These are phyloP conservation scores for Tulasnella sp. DNA, from an alignment of 768 basidiomycete species.

Conservation along the genomic window DNA sequence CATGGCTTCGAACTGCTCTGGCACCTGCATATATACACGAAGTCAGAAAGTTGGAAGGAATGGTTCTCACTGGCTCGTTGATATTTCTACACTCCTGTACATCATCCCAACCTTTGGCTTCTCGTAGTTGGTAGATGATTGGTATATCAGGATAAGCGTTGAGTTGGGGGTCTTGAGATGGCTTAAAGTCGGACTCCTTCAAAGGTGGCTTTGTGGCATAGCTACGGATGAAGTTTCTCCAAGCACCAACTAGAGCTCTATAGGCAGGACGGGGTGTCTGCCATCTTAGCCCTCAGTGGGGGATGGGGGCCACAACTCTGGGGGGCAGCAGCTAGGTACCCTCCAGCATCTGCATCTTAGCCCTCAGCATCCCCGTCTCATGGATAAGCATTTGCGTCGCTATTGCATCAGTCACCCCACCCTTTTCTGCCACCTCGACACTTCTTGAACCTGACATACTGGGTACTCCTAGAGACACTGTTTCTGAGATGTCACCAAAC, in stretches of 20 bases:
- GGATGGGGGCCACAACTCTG: too few species aligned
- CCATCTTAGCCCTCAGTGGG: too few species aligned
- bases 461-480: background rate
- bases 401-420: background rate
- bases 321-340: background rate
- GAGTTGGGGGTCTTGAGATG: conserved; percentile 45
- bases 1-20: conserved; percentile 65
- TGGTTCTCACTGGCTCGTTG: conserved; percentile 63
- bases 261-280: background rate
- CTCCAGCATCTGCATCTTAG: background rate
- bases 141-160: conserved; percentile 64
- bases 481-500: background rate
- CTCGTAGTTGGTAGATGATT: conserved; percentile 46
- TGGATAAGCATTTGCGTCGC: background rate
- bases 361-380: background rate
- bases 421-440: conserved; percentile 6
- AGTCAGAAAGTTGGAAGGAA: too few species aligned
- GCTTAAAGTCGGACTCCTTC: conserved; percentile 5
- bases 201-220: background rate
- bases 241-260: background rate
- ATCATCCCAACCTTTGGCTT: conserved; percentile 65
- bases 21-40: too few species aligned
- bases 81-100: conserved; percentile 63
- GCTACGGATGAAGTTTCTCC: background rate
- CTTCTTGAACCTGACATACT: background rate